Evolutionary conservation across 2,329 filamentous ascomycete species (phyloP), one percentile per base, ranked within the genome.

Genomic region (Neocucurbitaria cava): DNA sequence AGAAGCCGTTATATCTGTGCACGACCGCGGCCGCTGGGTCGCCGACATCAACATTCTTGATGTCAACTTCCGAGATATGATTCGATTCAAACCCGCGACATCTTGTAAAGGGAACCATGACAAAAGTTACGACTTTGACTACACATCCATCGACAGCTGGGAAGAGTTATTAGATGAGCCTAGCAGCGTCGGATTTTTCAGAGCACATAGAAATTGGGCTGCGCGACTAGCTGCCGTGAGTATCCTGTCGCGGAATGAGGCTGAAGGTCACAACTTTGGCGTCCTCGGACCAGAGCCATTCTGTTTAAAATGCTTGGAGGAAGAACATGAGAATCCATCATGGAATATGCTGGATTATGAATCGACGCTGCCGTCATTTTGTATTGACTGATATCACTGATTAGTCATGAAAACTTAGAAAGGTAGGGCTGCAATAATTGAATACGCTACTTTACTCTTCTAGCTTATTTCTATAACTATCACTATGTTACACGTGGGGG

Each of bases 1-100:
- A 8, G 55, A 58, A 28, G n/a, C 52, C 3, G 18, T 49, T 5
- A 20, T 58, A 9, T 55, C 52, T 0, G 13, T 55, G 6, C 15
- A 49, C 8, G 52, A 55, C 20, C 24, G 38, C 11, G 47, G 48
- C 11, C 38, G 11, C 6, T 20, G 36, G 17, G 35, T 55, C 15
- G 51, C 47, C 13, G 51, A 58, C 24, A 20, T 58, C 4, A 44
- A 58, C 15, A 26, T 54, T n/a, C 33, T 47, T 26, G 24, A 26
- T 5, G 24, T 26, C 1, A 9, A 26, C 9, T 26, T 26, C 9
- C 24, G 9, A 26, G 24, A 9, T 9, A 26, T 26, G 30, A 10
- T 15, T 31, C 3, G 8, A 10, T 15, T 31, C 30, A 10, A 31
- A 11, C 13, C 8, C 30, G 30, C 9, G 3, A 15, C 3, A 3